A percentile compares a stretch with the other conserved stretches of the same genome.
Evolutionary conservation across 768 basidiomycete species (phyloP).

Genomic region (Phaeotremella skinneri): DNA sequence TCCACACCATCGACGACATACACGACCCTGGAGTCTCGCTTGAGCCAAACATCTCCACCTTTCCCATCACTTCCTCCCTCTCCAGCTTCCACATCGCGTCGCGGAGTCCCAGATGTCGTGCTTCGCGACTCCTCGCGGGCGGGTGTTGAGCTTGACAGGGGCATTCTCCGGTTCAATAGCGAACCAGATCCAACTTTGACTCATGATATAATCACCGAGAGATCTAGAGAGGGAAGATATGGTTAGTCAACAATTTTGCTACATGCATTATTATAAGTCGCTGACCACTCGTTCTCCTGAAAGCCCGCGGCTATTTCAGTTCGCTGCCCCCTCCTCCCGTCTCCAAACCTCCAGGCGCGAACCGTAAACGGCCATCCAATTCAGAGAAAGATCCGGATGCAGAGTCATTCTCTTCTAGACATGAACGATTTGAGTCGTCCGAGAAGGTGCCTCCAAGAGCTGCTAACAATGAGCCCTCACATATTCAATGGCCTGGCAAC

Average conservation of each 20-base stretch:
- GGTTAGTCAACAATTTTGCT: too few species aligned
- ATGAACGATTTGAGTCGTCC: neutral
- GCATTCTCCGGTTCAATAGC: constrained; percentile 21
- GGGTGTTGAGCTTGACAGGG: constrained; percentile 28
- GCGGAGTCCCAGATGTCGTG: neutral
- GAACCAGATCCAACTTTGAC: constrained; percentile 39
- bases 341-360: neutral
- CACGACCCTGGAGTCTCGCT: constrained; percentile 1
- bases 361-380: neutral
- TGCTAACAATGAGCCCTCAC: neutral
- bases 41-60: constrained; percentile 16
- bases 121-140: constrained; percentile 25
- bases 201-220: constrained; percentile 31
- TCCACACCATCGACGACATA: neutral
- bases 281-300: too few species aligned
- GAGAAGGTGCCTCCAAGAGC: neutral
- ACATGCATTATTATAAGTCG: too few species aligned
- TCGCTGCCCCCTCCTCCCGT: constrained; percentile 20
- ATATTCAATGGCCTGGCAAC: too few species aligned
- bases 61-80: constrained; percentile 15
- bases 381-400: neutral
- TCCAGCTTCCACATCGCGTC: constrained; percentile 6
- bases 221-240: constrained; percentile 38
- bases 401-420: neutral
- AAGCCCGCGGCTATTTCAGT: constrained; percentile 40